Conservation (phyloP, 305 asterid species). For the Fraxinus latifolia region DNA sequence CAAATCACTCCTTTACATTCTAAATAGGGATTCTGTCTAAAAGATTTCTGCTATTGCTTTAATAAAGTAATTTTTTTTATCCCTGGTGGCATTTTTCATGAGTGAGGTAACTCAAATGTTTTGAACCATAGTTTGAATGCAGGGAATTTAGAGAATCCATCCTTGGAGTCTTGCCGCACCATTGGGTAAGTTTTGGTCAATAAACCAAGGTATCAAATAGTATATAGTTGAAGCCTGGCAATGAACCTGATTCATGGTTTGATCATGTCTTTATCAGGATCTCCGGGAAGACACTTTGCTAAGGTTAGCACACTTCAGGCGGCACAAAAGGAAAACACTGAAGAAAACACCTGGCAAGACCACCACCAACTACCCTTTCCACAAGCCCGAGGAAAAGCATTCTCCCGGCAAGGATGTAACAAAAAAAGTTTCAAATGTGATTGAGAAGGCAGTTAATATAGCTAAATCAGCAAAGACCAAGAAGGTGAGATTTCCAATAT, state of each 20-base stretch:
- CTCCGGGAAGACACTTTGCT: conserved; percentile 86
- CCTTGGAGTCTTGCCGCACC: conserved; percentile 95
- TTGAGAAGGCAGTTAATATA: conserved; percentile 81
- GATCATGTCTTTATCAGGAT: conserved; percentile 55
- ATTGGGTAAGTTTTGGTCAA: conserved; percentile 57
- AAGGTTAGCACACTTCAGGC: conserved; percentile 80
- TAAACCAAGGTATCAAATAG: background rate
- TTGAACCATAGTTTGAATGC: conserved; percentile 77
- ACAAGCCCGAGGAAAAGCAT: conserved; percentile 88
- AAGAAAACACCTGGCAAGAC: conserved; percentile 78
- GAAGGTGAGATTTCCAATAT: conserved; percentile 49
- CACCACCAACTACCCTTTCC: conserved; percentile 53
- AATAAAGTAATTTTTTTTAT: background rate
- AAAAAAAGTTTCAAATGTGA: conserved; percentile 75
- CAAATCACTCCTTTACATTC: background rate
- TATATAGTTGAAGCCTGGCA: conserved; percentile 14
- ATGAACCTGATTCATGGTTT: conserved; percentile 22
- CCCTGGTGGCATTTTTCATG: background rate
- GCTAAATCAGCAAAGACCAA: conserved; percentile 85
- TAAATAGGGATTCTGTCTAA: background rate
- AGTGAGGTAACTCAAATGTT: conserved; percentile 30
- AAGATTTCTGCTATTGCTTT: background rate
- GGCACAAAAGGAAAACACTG: conserved; percentile 78
- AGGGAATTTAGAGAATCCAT: conserved; percentile 95
- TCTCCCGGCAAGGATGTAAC: conserved; percentile 88